Base-by-base conservation (phyloP, 805 yeast genomes). In the Groenewaldozyma salmanticensis region DNA sequence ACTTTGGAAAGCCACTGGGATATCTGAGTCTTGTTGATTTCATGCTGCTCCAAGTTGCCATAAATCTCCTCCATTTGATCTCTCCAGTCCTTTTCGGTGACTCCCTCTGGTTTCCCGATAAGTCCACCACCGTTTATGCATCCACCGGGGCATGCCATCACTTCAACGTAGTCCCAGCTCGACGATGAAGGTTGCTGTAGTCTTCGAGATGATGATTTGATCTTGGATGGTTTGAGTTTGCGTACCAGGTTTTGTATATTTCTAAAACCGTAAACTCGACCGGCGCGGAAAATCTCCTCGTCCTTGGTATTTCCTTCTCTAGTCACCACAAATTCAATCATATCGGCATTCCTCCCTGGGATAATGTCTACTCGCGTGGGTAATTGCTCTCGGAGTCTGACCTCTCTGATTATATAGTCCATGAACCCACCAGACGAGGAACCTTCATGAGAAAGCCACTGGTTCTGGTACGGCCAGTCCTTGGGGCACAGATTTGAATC, bases 111-210 rank as follows among this genome's bases (percentile, higher is more conserved):
- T 9, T 59, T 68, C 3, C 74, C 70, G 16, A 86, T 72, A 52
- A 87, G 88, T 0, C 98, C 98, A 18, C 98, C 97, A 7, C 98
- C 98, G 54, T 90, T 92, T 42, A 88, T 83, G 55, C 97, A 92
- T 1, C 98, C 98, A 21, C 85, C 87, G 4, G 98, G 98, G 59
- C 98, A 92, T 1, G 98, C 98, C 96, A 87, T 90, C 35, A 92
- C 81, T 54, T 92, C 98, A 4, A 90, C 83, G 51, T 81, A 84
- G 47, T 85, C 92, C 51, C 83, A 79, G 32, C 65, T 67, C 44
- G 83, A 88, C 1, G 50, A 65, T 9, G 48, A 46, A 15, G 42
- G 48, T 4, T 53, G 31, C 34, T 35, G 50, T 11, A 43, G 33
- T 13, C 42, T 27, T 17, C 44, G 24, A 13, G 38, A 33, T 33